Base-by-base conservation (phyloP, 2,329 filamentous ascomycete genomes). In the Penicillium sp. region DNA sequence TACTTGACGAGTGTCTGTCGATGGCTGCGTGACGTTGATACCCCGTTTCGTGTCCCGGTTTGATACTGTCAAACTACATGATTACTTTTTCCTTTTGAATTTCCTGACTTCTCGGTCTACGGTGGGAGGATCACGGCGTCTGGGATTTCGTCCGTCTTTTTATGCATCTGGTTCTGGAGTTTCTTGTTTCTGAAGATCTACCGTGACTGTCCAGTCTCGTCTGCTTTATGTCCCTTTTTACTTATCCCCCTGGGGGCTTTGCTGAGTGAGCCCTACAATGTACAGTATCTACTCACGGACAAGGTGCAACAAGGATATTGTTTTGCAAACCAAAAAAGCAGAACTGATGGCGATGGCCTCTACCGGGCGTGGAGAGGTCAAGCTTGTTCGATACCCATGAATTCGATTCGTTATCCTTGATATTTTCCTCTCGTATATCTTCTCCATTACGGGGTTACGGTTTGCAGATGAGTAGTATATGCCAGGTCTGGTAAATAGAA, bases 1-100 rank as follows among this genome's bases (percentile, higher is more conserved):
- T 74, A 44, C 67, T 75, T 22, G 72, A 75, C 41, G 72, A 73
- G 49, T 74, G 72, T 57, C 60, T 75, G 25, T 73, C 71, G 35
- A 68, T 74, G 66, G 71, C 71, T 46, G 66, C 70, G 44, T 74
- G 58, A 70, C 46, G 48, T 50, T 57, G 50, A 60, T 55, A 60
- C 51, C 54, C 48, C 43, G 36, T 24, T 18, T 24, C 18, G 14
- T 38, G 35, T 30, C 46, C 39, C 31, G n/a, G 24, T 49, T 39
- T 43, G 22, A 41, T 41, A 8, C 16, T 20, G 33, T 36, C 33
- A 46, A 22, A 18, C 30, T 25, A 35, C 24, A 41, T 48, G 33
- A 28, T 50, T 53, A 54, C 43, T 46, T 51, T 49, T 49, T 48
- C 22, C 28, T 38, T 35, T 50, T 52, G 51, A 39, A 40, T 25